Base-by-base conservation (phyloP, 2,329 filamentous ascomycete genomes). In the Calonectria henricotiae region DNA sequence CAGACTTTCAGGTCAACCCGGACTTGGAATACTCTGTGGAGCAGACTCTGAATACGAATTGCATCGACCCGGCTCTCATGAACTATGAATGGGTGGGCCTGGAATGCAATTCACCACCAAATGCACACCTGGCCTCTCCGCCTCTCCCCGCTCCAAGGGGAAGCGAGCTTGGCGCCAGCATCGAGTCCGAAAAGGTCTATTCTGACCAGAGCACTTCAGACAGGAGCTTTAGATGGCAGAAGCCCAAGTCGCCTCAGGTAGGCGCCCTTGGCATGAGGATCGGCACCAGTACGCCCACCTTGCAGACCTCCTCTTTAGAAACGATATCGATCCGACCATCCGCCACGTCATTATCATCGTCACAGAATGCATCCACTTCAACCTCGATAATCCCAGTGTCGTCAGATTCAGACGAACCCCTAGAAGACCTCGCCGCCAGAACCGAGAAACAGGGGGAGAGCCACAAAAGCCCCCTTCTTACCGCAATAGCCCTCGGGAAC, bases 61-160 rank as follows among this genome's bases (percentile, higher is more conserved):
- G 43, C 43, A 46, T 46, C 43, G 43, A 46, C 43, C 43, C 43
- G 5, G 43, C 43, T 46, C 43, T 46, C 1, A 46, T 23, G 20
- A 46, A 46, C n/a, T 46, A 20, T 46, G 43, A 46, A 23, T 46
- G 43, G 43, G 20, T 46, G 43, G 20, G 43, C 43, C 4, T 46
- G 43, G 43, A 46, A 23, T 46, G 43, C 8, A 23, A 46, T 46
- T 46, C 43, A 46, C 43, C 43, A 46, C 43, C 43, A 46, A 46
- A 46, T 8, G 20, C 43, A 8, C 43, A 46, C 4, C n/a, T 46
- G 43, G 20, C 43, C 4, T 46, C 43, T 9, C 43, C 43, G 6
- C 1, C 43, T 23, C 43, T 46, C 8, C 43, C 43, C 17, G 20
- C 43, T 23, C 43, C 8, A 8, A 12, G 43, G 8, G 43, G n/a